Conservation (phyloP, 2,329 filamentous ascomycete species). For the Coleophoma crateriformis region DNA sequence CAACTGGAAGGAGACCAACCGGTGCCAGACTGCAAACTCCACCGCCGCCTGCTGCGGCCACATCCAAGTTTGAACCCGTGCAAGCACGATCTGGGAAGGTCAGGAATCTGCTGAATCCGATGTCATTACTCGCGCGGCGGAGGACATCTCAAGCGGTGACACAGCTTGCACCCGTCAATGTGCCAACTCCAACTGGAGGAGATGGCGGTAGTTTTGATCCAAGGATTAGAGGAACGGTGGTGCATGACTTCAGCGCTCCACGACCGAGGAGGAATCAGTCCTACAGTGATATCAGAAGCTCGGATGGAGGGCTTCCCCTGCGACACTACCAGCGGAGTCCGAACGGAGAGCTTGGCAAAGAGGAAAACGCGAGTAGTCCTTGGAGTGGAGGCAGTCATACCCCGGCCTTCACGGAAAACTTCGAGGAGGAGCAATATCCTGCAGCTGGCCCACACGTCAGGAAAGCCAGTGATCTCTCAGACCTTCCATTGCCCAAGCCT, state of each 20-base stretch:
- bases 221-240: slow-evolving; percentile 55
- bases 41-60: slow-evolving; percentile 7
- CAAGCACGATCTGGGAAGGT: slow-evolving; percentile 21
- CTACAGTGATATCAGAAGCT: slow-evolving; percentile 17
- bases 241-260: slow-evolving; percentile 63
- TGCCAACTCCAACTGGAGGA: slow-evolving; percentile 11
- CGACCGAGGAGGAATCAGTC: slow-evolving; percentile 38
- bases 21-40: slow-evolving; percentile 20
- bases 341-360: slow-evolving; percentile 7
- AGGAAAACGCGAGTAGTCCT: slow-evolving; percentile 14
- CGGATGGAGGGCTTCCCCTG: slow-evolving; percentile 2
- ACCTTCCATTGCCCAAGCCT: slow-evolving; percentile 22
- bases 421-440: slow-evolving; percentile 40
- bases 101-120: slow-evolving; percentile 31
- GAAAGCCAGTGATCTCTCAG: slow-evolving; percentile 25
- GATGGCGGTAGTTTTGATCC: slow-evolving; percentile 47
- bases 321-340: slow-evolving; percentile 18
- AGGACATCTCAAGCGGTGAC: slow-evolving; percentile 25
- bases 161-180: slow-evolving; percentile 19
- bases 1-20: slow-evolving; percentile 15
- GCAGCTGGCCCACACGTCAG: slow-evolving; percentile 26
- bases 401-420: slow-evolving; percentile 49
- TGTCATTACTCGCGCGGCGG: slow-evolving; percentile 27
- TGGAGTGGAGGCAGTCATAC: slow-evolving; percentile 37
- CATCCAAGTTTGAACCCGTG: slow-evolving; percentile 16